Conservation (phyloP, 83 land plant species). For the Diphasiastrum complanatum region DNA sequence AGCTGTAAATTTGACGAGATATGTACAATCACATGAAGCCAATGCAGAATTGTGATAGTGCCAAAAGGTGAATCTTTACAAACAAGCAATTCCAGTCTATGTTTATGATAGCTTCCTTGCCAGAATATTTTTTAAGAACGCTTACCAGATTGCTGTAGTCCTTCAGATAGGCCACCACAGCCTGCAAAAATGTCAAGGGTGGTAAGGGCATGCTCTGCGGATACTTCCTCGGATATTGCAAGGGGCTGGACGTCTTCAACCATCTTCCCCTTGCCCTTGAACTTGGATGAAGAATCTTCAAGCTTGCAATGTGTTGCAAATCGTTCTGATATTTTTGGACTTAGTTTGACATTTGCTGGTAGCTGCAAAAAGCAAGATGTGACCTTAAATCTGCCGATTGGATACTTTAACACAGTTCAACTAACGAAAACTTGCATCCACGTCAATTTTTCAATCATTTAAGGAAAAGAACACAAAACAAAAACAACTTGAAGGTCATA, state of each 20-base stretch:
- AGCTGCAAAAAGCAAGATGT: slow-evolving; percentile 42
- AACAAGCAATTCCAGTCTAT: too few species aligned
- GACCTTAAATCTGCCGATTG: too few species aligned
- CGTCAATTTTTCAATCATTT: neutral
- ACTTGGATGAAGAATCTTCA: slow-evolving; percentile 33
- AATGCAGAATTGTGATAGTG: too few species aligned
- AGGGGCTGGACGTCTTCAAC: slow-evolving; percentile 20
- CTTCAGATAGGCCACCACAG: slow-evolving; percentile 96
- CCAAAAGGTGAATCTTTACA: too few species aligned
- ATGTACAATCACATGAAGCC: too few species aligned
- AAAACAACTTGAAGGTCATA: slow-evolving; percentile 15
- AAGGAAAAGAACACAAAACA: neutral
- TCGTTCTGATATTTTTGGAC: slow-evolving; percentile 15
- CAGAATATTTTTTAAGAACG: too few species aligned
- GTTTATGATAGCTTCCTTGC: too few species aligned
- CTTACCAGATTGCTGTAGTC: slow-evolving; percentile 78
- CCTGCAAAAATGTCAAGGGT: slow-evolving; percentile 98
- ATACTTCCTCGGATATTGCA: slow-evolving; percentile 14
- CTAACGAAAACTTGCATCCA: neutral
- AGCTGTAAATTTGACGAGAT: too few species aligned
- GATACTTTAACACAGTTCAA: too few species aligned
- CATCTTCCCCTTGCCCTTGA: slow-evolving; percentile 35
- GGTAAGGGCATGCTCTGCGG: slow-evolving; percentile 35
- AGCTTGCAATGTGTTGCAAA: slow-evolving; percentile 6
- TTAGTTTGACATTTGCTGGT: slow-evolving; percentile 55